Conservation (phyloP, 2,329 filamentous ascomycete species). For the Fusarium xyrophilum region DNA sequence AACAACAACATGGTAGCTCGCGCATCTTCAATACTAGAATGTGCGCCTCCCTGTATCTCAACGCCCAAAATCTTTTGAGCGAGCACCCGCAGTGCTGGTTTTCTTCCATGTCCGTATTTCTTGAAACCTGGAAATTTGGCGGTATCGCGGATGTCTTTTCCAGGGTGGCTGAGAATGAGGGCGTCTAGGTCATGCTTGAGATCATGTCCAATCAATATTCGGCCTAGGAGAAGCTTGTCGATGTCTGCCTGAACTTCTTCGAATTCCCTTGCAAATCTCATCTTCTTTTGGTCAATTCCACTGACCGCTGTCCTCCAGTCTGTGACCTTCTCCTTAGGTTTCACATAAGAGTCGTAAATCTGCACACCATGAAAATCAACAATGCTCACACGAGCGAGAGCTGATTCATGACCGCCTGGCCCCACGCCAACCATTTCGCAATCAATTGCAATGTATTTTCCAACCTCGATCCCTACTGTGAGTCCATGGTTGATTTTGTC, state of each 20-base stretch:
- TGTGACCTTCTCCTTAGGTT: conserved; percentile 77
- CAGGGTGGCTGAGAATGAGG: conserved; percentile 79
- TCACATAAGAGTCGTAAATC: conserved; percentile 92
- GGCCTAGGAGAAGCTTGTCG: conserved; percentile 69
- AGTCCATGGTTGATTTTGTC: conserved; percentile 70
- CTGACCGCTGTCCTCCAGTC: conserved; percentile 91
- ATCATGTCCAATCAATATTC: conserved; percentile 84
- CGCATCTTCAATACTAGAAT: conserved; percentile 80
- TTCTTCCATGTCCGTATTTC: conserved; percentile 70
- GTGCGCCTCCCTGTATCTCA: conserved; percentile 68
- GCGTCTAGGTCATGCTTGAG: conserved; percentile 80
- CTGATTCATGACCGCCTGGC: conserved; percentile 71
- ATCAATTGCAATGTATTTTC: conserved; percentile 92
- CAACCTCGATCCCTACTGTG: conserved; percentile 69
- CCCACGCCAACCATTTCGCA: conserved; percentile 98
- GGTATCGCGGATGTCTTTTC: conserved; percentile 83
- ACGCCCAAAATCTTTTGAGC: conserved; percentile 64
- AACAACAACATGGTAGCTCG: conserved; percentile 90
- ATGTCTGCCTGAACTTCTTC: conserved; percentile 79
- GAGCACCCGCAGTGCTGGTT: conserved; percentile 69
- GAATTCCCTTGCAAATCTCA: conserved; percentile 74
- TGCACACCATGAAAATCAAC: conserved; percentile 94
- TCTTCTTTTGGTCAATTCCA: conserved; percentile 77
- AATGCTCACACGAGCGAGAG: conserved; percentile 83
- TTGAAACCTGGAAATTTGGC: conserved; percentile 77